Conservation (phyloP, 805 yeast species). For the Myxozyma kluyveri region DNA sequence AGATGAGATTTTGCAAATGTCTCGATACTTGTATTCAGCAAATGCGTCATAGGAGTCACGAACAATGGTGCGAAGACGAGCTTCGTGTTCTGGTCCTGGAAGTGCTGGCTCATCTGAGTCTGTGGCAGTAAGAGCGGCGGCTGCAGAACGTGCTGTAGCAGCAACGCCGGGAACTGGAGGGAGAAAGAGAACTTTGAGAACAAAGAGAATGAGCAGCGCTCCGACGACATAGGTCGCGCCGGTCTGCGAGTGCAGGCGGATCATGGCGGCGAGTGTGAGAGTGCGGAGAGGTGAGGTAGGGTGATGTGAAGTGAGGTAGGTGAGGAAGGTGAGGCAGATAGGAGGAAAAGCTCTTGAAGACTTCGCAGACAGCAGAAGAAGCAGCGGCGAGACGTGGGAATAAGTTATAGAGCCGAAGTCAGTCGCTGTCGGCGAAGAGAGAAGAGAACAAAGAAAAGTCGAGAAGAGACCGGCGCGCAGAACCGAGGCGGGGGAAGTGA, state of each 20-base stretch:
- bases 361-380: neutral
- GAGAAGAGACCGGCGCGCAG: too few relatives aligned
- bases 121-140: conserved; percentile 4
- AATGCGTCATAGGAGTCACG: conserved; percentile 27
- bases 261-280: conserved; percentile 7
- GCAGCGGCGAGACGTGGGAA: neutral
- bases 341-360: neutral
- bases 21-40: conserved; percentile 26
- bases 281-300: neutral
- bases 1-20: conserved; percentile 27
- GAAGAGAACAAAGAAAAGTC: conserved; percentile 9
- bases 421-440: too few relatives aligned
- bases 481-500: too few relatives aligned
- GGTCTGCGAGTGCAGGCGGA: conserved; percentile 14
- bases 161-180: conserved; percentile 7
- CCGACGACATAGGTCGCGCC: conserved; percentile 27
- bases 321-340: neutral
- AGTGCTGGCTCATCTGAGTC: conserved; percentile 2
- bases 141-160: conserved; percentile 1
- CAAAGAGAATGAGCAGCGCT: conserved; percentile 28
- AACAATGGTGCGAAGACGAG: conserved; percentile 4
- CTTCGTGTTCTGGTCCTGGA: neutral
- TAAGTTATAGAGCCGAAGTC: too few relatives aligned
- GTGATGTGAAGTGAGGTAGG: neutral
- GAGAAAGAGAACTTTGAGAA: conserved; percentile 25